Percentiles rank a stretch among this genome's conserved stretches.
Evolutionary conservation across 2,329 filamentous ascomycete species (phyloP).

Genomic region (Penicillium janthinellum): DNA sequence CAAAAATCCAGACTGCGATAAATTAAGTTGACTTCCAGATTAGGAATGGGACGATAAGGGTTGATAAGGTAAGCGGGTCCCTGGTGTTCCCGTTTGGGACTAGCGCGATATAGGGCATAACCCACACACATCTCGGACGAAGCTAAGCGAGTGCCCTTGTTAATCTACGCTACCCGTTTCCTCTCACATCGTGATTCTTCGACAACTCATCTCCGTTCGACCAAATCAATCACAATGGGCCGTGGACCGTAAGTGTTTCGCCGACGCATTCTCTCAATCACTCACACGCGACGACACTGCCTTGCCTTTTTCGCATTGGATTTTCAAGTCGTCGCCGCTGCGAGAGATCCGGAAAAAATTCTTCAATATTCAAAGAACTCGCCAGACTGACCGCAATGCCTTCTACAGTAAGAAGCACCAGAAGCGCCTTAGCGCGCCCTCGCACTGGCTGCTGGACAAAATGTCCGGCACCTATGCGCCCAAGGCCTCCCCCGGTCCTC

Average conservation of each 20-base stretch:
- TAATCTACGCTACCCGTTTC: slow-evolving; percentile 16
- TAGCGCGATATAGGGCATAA: slow-evolving; percentile 37
- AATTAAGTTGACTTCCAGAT: slow-evolving; percentile 10
- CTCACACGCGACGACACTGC: slow-evolving; percentile 6
- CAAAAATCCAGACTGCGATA: no score
- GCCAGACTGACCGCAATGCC: slow-evolving; percentile 32
- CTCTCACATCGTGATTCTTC: slow-evolving; percentile 36
- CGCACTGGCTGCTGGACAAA: slow-evolving; percentile 99
- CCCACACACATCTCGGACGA: slow-evolving; percentile 19
- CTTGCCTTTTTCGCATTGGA: neutral
- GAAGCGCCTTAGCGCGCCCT: slow-evolving; percentile 98
- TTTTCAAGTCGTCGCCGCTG: slow-evolving; percentile 8
- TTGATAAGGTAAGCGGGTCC: slow-evolving; percentile 7
- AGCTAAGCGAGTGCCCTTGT: slow-evolving; percentile 36
- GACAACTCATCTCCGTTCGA: slow-evolving; percentile 43
- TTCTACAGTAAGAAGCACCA: slow-evolving; percentile 90
- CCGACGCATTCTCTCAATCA: slow-evolving; percentile 3
- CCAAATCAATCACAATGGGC: slow-evolving; percentile 54
- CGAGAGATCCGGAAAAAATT: slow-evolving; percentile 13
- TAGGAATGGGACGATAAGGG: slow-evolving; percentile 5
- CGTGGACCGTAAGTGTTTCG: slow-evolving; percentile 59
- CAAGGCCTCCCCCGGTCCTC: slow-evolving; percentile 79
- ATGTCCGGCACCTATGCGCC: slow-evolving; percentile 84
- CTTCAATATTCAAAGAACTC: slow-evolving; percentile 7
- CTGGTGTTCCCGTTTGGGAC: slow-evolving; percentile 21